Base-by-base conservation (phyloP, 257 asterid species). In the Ilex asprella region DNA sequence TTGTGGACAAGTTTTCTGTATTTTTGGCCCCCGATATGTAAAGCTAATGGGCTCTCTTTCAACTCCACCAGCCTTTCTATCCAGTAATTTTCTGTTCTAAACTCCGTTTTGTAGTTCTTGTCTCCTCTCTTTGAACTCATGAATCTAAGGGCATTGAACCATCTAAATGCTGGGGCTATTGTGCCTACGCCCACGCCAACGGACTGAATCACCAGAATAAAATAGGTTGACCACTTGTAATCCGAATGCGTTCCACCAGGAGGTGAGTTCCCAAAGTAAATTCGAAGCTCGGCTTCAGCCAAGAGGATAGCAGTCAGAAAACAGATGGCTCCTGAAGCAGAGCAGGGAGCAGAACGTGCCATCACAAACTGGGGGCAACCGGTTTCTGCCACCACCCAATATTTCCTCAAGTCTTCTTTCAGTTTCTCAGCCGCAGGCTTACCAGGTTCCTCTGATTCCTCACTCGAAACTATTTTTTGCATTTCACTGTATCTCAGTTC, bases 321-420 rank as follows among this genome's bases (percentile, higher is more conserved):
- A 61, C 79, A 71, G n/a, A 82, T 12, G 21, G 65, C n/a, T 6
- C 81, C 75, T 5, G 81, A 69, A 9, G 75, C 39, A 2, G 67
- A 61, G 61, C 80, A 61, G 12, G 76, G 74, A 3, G 67, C 77
- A 0, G 81, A 82, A 16, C 85, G 79, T 9, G 81, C 85, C 21
- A 76, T 74, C 66, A 79, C 83, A 43, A 74, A 68, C 60, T 43
- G 67, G 44, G 58, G 67, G 21, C 31, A 32, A 59, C 65, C 31
- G 12, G 60, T 62, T 43, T 62, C 59, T 15, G 61, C 73, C 73
- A 69, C 55, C 54, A 69, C 49, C 73, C 68, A 69, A 9, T 64
- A 69, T 29, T 1, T 60, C 21, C 16, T 54, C 0, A 69, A 2
- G 3, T 16, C 5, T 41, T 21, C 61, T 50, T 30, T 68, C 1